Base-by-base conservation (phyloP, 345 rosid species). In the Rhizophora mangle region DNA sequence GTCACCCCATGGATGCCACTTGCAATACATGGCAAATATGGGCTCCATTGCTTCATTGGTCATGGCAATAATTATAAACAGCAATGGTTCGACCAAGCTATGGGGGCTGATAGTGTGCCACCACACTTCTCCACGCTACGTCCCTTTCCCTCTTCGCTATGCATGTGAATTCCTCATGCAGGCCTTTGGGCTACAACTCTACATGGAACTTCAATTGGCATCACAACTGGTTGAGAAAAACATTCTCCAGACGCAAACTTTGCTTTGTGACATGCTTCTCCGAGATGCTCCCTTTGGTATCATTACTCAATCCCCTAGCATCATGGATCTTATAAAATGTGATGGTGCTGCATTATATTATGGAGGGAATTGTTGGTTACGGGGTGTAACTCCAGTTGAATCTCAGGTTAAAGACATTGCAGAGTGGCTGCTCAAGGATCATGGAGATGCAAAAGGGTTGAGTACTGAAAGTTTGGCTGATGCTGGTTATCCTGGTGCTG, bases 31-130 rank as follows among this genome's bases (percentile, higher is more conserved):
- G 96, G 74, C 74, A 6, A 93, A 88, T 67, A 93, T 93, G 98
- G 93, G 98, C 9, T 87, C 92, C 0, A 51, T 85, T 7, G 89
- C 96, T n/a, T 93, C 98, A 24, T 80, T 87, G 60, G 90, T n/a
- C 3, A 77, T 93, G 78, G 87, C 93, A 3, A 81, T 93, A 54
- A 61, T 84, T 63, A 61, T 83, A 62, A 85, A 87, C 61, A 77
- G 59, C 5, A 79, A 81, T 1, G 83, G 84, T 68, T 82, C 88
- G 1, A 79, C 72, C 19, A 88, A 82, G 85, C 96, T 93, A 6
- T 93, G 98, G 98, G 95, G 98, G 43, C 80, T 93, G 72, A 86
- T 90, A 11, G 98, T 85, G 15, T 89, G 96, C 82, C 98, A 93
- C 65, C 96, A 90, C 60, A 77, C 85, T 68, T 82, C 95, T 34